Conservation (phyloP, 2,329 filamentous ascomycete genomes). For the Aspergillus sp. region DNA sequence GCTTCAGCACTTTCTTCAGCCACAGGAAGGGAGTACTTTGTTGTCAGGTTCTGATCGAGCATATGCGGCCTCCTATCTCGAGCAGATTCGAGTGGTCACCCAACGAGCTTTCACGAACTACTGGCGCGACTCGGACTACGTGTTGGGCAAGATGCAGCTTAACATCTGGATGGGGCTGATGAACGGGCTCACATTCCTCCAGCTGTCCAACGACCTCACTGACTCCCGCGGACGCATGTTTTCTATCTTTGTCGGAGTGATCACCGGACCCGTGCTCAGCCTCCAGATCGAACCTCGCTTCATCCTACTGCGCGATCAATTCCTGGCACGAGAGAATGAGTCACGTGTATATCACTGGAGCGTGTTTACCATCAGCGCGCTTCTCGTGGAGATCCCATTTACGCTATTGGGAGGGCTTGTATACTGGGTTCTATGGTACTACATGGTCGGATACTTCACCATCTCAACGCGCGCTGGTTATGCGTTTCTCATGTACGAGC, state of each 20-base stretch:
- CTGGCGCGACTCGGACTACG: constrained; percentile 20
- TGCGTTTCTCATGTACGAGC: constrained; percentile 79
- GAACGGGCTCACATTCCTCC: constrained; percentile 13
- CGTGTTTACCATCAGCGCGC: constrained; percentile 11
- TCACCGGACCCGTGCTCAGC: constrained; percentile 5
- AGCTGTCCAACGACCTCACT: not conserved
- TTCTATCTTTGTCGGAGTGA: constrained; percentile 9
- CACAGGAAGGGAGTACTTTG: not conserved
- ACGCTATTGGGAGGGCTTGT: constrained; percentile 68
- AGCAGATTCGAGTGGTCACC: constrained; percentile 64
- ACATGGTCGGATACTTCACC: constrained; percentile 69
- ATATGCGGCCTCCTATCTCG: constrained; percentile 40
- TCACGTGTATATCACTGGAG: constrained; percentile 17
- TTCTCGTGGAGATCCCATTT: constrained; percentile 17
- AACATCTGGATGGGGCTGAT: constrained; percentile 12
- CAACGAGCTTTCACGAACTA: constrained; percentile 16
- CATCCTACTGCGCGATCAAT: constrained; percentile 14
- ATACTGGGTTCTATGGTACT: constrained; percentile 81
- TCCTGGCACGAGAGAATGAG: constrained; percentile 15
- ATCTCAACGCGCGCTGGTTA: constrained; percentile 69
- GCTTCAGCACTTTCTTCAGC: too few relatives aligned
- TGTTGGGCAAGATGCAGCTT: constrained; percentile 8
- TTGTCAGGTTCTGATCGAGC: not conserved
- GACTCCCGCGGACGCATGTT: constrained; percentile 7
- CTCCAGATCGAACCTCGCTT: constrained; percentile 20